These are phyloP conservation scores for Cercospora sojina DNA, from an alignment of 2,329 filamentous ascomycete genomes.

Conservation along the genomic window DNA sequence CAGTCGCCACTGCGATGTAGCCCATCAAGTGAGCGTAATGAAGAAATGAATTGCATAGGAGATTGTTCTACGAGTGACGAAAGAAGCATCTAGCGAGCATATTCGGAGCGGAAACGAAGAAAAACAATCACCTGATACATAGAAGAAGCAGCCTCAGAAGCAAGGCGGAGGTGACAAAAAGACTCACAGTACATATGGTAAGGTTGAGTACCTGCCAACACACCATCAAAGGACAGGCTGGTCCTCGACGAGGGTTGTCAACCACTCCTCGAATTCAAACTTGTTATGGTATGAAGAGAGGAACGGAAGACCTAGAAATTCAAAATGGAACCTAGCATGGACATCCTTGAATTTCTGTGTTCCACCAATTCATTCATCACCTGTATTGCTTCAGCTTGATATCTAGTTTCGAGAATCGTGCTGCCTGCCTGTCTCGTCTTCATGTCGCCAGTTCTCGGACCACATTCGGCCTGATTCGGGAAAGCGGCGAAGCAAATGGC, in stretches of 20 bases:
- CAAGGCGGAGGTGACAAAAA: background rate
- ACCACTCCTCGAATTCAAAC: constrained; percentile 14
- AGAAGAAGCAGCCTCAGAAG: constrained; percentile 6
- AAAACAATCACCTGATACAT: constrained; percentile 7
- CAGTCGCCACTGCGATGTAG: constrained; percentile 9
- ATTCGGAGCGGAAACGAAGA: background rate
- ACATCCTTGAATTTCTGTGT: background rate
- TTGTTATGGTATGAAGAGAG: constrained; percentile 10
- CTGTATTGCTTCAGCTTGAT: background rate
- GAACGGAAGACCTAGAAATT: constrained; percentile 5
- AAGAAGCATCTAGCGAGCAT: constrained; percentile 13
- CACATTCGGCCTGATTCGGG: constrained; percentile 5
- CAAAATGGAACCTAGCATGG: constrained; percentile 1
- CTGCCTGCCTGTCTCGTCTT: background rate
- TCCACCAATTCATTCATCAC: background rate
- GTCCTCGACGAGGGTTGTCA: constrained; percentile 13
- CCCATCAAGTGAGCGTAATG: constrained; percentile 9
- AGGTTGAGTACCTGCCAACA: background rate
- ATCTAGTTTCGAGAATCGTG: background rate
- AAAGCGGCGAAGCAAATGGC: constrained; percentile 8
- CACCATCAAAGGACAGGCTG: background rate
- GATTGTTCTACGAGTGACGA: constrained; percentile 12
- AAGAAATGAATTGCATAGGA: constrained; percentile 6
- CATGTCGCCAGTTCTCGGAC: background rate
- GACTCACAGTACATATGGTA: background rate